Evolutionary conservation across 139 green algal genomes (phyloP), one percentile per base, ranked within the genome.

Genomic region (Coelastrella sp.): DNA sequence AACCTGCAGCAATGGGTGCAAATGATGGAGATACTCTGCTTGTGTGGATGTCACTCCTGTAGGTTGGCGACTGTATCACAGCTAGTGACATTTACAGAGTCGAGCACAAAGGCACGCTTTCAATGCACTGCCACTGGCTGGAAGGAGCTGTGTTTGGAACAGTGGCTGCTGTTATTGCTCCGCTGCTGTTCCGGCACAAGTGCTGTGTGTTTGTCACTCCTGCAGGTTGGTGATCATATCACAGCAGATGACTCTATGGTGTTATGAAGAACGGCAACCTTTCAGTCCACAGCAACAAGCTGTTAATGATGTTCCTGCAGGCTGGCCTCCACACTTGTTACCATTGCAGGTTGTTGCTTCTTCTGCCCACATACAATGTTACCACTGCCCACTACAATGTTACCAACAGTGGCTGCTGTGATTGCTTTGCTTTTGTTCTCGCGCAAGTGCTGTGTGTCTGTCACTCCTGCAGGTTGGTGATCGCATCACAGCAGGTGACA

Each of bases 171-270:
- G 32, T 47, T 47, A 47, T 47, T 47, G 32, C 32, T 47, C 1
- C 32, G 32, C 32, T 47, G 32, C 32, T 47, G 32, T 47, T 47
- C 32, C 32, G 32, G 32, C 32, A 47, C 32, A 47, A 47, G 32
- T 47, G 32, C 73, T 32, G 47, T 47, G 32, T 47, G 32, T 47
- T 47, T 47, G 32, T 47, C 32, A 47, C 32, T 47, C 32, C 59
- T 86, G 80, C 92, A 98, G 97, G 96, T 98, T 17, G 98, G 98
- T 56, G 98, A 99, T 91, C 94, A 95, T 61, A 93, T 99, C 80
- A 98, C 97, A 3, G 96, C 95, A 68, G 98, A 98, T 56, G 98
- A 99, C 93, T 99, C 82, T 99, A 98, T 83, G 97, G 94, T 64
- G 91, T 95, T 32, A 97, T 99, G 56, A 94, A 96, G 3, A 98